A percentile compares a stretch with the other conserved stretches of the same genome.
Evolutionary conservation across 495 filamentous ascomycete genomes (phyloP).

Genomic region (Oleoguttula mirabilis): DNA sequence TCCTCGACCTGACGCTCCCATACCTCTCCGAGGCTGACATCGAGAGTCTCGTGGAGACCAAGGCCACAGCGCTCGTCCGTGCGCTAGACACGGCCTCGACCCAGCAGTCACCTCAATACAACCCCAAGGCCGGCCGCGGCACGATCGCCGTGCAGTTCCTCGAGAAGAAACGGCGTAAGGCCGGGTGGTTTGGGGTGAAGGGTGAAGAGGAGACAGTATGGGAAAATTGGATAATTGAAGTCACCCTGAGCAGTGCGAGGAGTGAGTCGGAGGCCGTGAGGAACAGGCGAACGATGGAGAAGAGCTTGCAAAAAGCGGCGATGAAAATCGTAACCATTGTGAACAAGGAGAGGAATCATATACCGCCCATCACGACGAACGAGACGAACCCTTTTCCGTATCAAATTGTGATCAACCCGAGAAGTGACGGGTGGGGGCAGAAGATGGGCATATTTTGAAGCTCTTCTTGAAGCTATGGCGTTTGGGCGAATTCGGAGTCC

Average conservation of each 20-base stretch:
- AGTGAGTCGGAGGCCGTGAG: conserved; percentile 44
- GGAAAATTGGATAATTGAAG: conserved; percentile 89
- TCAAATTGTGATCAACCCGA: conserved; percentile 54
- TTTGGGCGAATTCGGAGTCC: too few species aligned
- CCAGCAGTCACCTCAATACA: conserved; percentile 23
- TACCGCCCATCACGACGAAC: conserved; percentile 89
- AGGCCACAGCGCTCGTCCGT: conserved; percentile 62
- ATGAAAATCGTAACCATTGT: conserved; percentile 78
- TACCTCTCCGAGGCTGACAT: conserved; percentile 81
- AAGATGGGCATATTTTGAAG: conserved; percentile 2
- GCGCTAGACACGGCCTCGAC: conserved; percentile 37
- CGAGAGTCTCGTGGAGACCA: conserved; percentile 83
- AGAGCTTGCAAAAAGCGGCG: conserved; percentile 69
- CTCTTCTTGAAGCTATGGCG: too few species aligned
- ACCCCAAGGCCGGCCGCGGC: conserved; percentile 42
- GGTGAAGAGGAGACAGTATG: conserved; percentile 88
- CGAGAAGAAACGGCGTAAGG: conserved; percentile 76
- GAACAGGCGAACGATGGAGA: conserved; percentile 66
- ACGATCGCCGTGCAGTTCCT: conserved; percentile 86
- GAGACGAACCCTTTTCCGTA: conserved; percentile 93
- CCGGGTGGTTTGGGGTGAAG: conserved; percentile 58
- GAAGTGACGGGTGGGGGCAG: background rate
- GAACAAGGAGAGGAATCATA: conserved; percentile 86
- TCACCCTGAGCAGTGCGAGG: conserved; percentile 75
- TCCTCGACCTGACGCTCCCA: conserved; percentile 84